Conservation (phyloP, 352 stramenopile species). For the Phytophthora ohioensis region DNA sequence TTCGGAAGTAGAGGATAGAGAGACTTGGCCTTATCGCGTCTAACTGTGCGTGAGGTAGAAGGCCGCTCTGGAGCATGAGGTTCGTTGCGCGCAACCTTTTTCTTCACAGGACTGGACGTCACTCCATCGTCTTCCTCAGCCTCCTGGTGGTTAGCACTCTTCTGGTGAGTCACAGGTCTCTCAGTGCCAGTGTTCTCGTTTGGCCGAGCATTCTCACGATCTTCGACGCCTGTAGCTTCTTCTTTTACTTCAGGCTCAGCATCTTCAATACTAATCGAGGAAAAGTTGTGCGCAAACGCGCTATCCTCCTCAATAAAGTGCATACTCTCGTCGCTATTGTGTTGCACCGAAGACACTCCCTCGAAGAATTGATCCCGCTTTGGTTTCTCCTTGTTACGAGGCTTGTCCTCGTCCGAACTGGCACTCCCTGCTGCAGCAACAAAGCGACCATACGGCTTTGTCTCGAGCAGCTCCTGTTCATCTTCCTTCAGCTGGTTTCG, state of each 20-base stretch:
- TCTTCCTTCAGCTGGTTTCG: slow-evolving; percentile 6
- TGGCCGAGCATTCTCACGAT: slow-evolving; percentile 13
- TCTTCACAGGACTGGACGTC: slow-evolving; percentile 43
- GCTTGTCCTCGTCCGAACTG: slow-evolving; percentile 21
- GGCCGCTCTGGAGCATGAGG: slow-evolving; percentile 25
- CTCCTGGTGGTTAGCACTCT: slow-evolving; percentile 41
- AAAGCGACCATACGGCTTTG: slow-evolving; percentile 54
- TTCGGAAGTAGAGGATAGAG: slow-evolving; percentile 60
- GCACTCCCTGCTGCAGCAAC: slow-evolving; percentile 20
- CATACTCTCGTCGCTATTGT: slow-evolving; percentile 62
- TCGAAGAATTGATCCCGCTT: slow-evolving; percentile 55
- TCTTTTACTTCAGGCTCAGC: slow-evolving; percentile 14
- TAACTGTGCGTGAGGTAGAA: slow-evolving; percentile 3
- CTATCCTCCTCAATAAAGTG: slow-evolving; percentile 69
- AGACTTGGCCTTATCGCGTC: slow-evolving; percentile 19
- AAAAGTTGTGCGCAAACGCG: slow-evolving; percentile 58
- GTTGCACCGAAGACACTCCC: slow-evolving; percentile 75
- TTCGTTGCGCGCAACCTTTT: slow-evolving; percentile 41
- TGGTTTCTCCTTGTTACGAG: background rate
- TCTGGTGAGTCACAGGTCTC: slow-evolving; percentile 1
- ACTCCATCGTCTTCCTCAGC: slow-evolving; percentile 31
- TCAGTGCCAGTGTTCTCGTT: slow-evolving; percentile 15
- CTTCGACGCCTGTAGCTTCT: background rate
- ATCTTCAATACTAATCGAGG: slow-evolving; percentile 49
- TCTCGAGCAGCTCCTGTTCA: slow-evolving; percentile 44